Conservation (phyloP, 2,329 filamentous ascomycete species). For the Stemphylium beticola region DNA sequence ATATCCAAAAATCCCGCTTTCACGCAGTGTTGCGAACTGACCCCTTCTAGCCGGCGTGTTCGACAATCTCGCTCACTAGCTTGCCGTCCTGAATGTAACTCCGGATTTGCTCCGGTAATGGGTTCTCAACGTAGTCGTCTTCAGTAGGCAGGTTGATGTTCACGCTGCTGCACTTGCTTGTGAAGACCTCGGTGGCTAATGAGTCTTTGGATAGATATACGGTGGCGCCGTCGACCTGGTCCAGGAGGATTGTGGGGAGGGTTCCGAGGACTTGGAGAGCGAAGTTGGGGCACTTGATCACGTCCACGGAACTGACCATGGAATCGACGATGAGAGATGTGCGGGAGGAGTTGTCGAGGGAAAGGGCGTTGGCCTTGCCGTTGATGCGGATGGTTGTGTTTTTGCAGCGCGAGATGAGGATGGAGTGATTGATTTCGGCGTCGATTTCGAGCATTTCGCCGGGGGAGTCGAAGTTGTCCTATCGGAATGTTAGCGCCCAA, state of each 20-base stretch:
- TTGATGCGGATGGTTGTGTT: conserved; percentile 88
- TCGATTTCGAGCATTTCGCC: conserved; percentile 78
- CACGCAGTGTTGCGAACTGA: not conserved
- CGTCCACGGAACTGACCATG: conserved; percentile 88
- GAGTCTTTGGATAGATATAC: conserved; percentile 86
- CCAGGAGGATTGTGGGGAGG: conserved; percentile 85
- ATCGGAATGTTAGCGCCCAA: conserved; percentile 32
- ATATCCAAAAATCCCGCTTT: not conserved
- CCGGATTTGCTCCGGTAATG: conserved; percentile 89
- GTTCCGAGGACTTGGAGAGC: conserved; percentile 88
- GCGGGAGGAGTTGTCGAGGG: conserved; percentile 86
- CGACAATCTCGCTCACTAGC: conserved; percentile 91
- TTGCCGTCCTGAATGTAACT: conserved; percentile 77
- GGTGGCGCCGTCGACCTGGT: conserved; percentile 89
- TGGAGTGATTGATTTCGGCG: conserved; percentile 81
- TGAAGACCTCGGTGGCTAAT: conserved; percentile 79
- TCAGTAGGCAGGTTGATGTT: conserved; percentile 83
- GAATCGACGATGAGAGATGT: conserved; percentile 87
- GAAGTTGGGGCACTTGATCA: conserved; percentile 94
- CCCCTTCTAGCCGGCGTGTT: conserved; percentile 74
- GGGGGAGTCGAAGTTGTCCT: conserved; percentile 84
- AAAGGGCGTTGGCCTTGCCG: conserved; percentile 96
- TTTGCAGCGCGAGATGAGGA: conserved; percentile 90
- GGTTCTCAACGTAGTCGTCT: conserved; percentile 84
- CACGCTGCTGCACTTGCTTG: conserved; percentile 83